These are phyloP conservation scores for Hygrocybe coccinea DNA, from an alignment of 768 basidiomycete genomes.

Conservation along the genomic window DNA sequence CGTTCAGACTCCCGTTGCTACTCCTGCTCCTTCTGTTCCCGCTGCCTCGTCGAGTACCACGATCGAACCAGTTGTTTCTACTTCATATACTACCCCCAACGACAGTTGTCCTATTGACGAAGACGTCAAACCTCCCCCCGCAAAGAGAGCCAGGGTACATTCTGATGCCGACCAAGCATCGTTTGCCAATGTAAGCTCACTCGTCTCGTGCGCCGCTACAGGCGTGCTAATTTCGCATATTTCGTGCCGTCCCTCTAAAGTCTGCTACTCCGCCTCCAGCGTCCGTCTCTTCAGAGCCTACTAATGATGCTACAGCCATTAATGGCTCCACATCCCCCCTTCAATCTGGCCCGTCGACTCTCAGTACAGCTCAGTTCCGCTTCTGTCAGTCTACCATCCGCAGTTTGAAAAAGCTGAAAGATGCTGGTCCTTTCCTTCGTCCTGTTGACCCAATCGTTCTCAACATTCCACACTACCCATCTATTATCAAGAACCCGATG, in stretches of 20 bases:
- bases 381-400: constrained; percentile 76
- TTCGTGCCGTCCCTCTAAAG: constrained; percentile 43
- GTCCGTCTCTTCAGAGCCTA: constrained; percentile 37
- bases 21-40: constrained; percentile 29
- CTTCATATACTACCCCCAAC: constrained; percentile 32
- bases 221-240: constrained; percentile 49
- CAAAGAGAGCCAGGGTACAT: constrained; percentile 72
- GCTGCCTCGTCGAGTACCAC: constrained; percentile 39
- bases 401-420: constrained; percentile 80
- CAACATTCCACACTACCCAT: constrained; percentile 82
- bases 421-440: constrained; percentile 71
- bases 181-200: constrained; percentile 60
- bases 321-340: constrained; percentile 13
- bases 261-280: constrained; percentile 72
- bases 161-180: constrained; percentile 76
- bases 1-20: constrained; percentile 36
- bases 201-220: constrained; percentile 47
- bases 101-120: constrained; percentile 42
- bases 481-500: constrained; percentile 88
- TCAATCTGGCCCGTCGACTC: constrained; percentile 35
- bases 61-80: constrained; percentile 33
- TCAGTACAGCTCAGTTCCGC: constrained; percentile 70
- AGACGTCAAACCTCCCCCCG: constrained; percentile 67
- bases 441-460: constrained; percentile 87
- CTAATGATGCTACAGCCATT: not conserved